These are phyloP conservation scores for Geosiphon pyriformis DNA, from an alignment of 192 early-diverging fungal genomes.

Conservation along the genomic window DNA sequence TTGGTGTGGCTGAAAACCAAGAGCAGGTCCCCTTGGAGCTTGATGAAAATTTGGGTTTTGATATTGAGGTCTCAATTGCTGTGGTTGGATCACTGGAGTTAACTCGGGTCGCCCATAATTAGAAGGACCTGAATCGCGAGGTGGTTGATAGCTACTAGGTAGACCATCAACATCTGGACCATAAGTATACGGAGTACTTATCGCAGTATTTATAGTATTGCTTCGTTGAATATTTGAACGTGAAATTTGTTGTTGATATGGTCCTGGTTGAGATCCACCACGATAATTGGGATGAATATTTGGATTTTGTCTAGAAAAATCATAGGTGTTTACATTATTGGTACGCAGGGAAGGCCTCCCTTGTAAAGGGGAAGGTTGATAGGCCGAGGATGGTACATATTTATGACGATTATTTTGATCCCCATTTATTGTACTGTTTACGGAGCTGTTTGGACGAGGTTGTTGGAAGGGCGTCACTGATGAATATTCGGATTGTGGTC, in stretches of 20 bases:
- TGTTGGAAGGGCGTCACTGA: neutral
- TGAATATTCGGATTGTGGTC: neutral
- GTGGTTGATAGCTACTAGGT: neutral
- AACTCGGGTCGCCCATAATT: neutral
- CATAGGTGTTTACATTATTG: neutral
- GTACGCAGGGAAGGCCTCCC: neutral
- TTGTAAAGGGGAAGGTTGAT: neutral
- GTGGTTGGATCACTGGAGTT: neutral
- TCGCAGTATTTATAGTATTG: neutral
- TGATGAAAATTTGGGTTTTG: slow-evolving; percentile 3
- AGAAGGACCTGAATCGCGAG: neutral
- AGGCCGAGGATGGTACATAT: neutral
- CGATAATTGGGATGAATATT: neutral
- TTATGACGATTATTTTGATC: neutral
- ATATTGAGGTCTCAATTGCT: neutral
- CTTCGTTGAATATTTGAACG: neutral
- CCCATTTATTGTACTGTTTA: too few species aligned
- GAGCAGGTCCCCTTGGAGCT: neutral
- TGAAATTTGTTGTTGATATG: neutral
- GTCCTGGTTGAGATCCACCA: neutral
- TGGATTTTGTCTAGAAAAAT: neutral
- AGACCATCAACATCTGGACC: neutral
- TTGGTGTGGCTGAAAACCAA: neutral
- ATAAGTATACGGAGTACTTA: neutral
- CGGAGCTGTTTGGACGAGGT: too few species aligned